Evolutionary conservation across 1,284 basidiomycete genomes (phyloP).

Genomic region (Sanguinoderma infundibulare): DNA sequence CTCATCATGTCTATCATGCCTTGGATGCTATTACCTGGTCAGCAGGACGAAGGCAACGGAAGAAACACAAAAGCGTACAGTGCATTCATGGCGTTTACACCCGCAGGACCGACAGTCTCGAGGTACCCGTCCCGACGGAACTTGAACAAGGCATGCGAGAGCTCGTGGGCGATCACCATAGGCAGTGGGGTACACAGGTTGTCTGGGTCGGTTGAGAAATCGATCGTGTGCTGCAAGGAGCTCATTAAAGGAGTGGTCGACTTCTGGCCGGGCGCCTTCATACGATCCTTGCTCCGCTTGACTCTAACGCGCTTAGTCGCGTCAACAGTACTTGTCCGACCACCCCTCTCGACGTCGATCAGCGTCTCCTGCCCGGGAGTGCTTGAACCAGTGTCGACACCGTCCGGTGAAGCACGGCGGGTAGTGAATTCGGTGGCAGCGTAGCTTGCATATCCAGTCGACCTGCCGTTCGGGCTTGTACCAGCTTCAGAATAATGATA

Average conservation of each 20-base stretch:
- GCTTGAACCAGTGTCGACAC: conserved; percentile 17
- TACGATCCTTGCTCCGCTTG: conserved; percentile 67
- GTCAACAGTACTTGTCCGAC: conserved; percentile 40
- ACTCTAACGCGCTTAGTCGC: conserved; percentile 71
- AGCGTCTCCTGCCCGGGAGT: conserved; percentile 27
- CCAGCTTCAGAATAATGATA: conserved; percentile 16
- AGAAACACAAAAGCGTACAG: conserved; percentile 45
- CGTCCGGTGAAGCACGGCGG: conserved; percentile 28
- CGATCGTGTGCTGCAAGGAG: conserved; percentile 56
- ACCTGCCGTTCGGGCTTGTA: conserved; percentile 13
- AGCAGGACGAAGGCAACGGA: not conserved
- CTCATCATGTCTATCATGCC: conserved; percentile 85
- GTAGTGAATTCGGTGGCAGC: conserved; percentile 37
- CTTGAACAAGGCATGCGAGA: conserved; percentile 68
- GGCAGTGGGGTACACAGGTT: conserved; percentile 70
- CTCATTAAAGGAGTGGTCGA: conserved; percentile 62
- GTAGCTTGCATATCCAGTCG: conserved; percentile 48
- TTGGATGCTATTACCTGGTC: conserved; percentile 55
- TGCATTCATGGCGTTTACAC: conserved; percentile 76
- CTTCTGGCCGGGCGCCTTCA: conserved; percentile 33
- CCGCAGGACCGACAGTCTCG: conserved; percentile 85
- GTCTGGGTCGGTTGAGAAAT: conserved; percentile 61
- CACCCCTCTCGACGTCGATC: conserved; percentile 19
- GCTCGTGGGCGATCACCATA: conserved; percentile 84
- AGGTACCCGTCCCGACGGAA: conserved; percentile 81